phyloP scores from a whole-genome alignment of 1,284 basidiomycete species.

The Fomitopsis palustris region DNA sequence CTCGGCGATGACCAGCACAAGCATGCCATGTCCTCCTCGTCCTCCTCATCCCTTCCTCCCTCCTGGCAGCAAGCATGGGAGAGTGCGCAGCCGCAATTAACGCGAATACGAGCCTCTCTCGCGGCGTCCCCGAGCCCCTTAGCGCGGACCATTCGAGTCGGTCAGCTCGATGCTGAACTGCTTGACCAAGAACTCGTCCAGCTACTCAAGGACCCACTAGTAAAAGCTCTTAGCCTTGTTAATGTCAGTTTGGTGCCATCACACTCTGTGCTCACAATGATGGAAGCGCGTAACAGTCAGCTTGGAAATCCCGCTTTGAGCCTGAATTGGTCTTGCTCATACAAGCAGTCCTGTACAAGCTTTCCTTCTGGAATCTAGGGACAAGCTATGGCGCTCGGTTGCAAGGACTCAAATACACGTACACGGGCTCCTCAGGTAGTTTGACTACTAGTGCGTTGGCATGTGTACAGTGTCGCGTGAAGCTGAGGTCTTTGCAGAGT shows the following conservation, averaged over 20 bases:
- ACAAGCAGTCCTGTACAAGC: conserved; percentile 77
- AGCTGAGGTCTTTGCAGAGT: conserved; percentile 36
- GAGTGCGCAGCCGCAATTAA: conserved; percentile 50
- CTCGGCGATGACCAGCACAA: conserved; percentile 10
- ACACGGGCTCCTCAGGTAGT: neutral
- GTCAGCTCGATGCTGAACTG: conserved; percentile 90
- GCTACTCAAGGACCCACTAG: conserved; percentile 82
- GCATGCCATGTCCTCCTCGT: conserved; percentile 18
- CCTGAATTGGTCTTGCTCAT: conserved; percentile 82
- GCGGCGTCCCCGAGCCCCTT: conserved; percentile 25
- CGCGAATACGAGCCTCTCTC: conserved; percentile 41
- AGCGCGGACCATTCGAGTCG: conserved; percentile 72
- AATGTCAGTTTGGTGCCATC: conserved; percentile 46
- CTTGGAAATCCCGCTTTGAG: conserved; percentile 66
- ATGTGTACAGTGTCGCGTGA: neutral
- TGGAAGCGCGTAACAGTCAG: conserved; percentile 39
- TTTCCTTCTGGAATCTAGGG: conserved; percentile 78
- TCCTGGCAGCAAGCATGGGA: conserved; percentile 65
- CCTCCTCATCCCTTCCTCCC: conserved; percentile 12
- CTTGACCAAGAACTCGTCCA: conserved; percentile 89
- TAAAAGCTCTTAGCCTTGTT: conserved; percentile 67
- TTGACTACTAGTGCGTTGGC: neutral
- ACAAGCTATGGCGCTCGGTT: conserved; percentile 90
- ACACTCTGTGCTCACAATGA: neutral
- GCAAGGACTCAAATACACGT: conserved; percentile 74